Conservation (phyloP, 2,329 filamentous ascomycete genomes). For the Thielaviopsis punctulata region DNA sequence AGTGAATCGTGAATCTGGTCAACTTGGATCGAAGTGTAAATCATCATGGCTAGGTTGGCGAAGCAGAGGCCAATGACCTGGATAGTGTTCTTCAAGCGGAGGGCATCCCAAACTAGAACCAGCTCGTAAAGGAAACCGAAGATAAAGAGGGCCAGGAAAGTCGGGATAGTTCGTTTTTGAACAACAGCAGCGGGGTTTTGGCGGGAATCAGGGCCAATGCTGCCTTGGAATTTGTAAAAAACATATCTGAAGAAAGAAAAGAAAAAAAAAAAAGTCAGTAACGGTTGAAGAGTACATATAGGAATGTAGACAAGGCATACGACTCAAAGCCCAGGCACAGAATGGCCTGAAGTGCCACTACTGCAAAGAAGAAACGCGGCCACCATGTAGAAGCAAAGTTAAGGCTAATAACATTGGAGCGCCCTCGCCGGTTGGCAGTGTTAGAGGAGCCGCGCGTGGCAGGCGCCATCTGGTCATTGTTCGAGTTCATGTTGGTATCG, state of each 20-base stretch:
- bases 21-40: constrained; percentile 86
- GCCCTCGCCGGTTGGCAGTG: neutral
- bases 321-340: constrained; percentile 72
- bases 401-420: constrained; percentile 21
- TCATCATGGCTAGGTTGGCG: constrained; percentile 77
- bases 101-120: constrained; percentile 77
- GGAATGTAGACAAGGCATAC: constrained; percentile 34
- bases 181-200: constrained; percentile 24
- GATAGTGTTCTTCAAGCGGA: constrained; percentile 93
- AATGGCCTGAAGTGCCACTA: constrained; percentile 58
- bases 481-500: constrained; percentile 8
- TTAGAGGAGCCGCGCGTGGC: neutral
- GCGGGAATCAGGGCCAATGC: constrained; percentile 24
- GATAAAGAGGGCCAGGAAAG: constrained; percentile 89
- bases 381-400: constrained; percentile 71
- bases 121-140: constrained; percentile 92
- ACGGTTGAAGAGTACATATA: neutral
- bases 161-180: constrained; percentile 62
- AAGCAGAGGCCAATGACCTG: constrained; percentile 90
- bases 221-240: constrained; percentile 69
- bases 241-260: constrained; percentile 46
- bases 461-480: neutral
- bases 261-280: neutral
- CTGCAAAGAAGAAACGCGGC: constrained; percentile 71
- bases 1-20: constrained; percentile 75